Conservation (phyloP, 257 asterid species). For the Mitragyna speciosa region DNA sequence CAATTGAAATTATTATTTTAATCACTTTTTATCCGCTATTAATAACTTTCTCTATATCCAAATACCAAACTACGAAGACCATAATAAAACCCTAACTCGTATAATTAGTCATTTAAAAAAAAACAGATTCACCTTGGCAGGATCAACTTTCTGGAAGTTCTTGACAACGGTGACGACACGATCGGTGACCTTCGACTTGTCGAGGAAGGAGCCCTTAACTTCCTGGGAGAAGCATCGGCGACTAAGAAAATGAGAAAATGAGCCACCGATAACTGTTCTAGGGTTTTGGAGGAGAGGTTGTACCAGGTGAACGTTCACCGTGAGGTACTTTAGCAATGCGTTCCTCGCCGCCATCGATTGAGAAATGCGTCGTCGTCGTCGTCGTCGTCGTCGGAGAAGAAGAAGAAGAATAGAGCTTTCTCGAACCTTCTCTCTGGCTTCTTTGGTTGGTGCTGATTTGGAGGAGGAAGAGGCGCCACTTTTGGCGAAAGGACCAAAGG, state of each 20-base stretch:
- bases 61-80: background rate
- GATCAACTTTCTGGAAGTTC: conserved; percentile 78
- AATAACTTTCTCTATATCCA: background rate
- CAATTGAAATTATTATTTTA: no score
- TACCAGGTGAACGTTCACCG: conserved; percentile 43
- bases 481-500: background rate
- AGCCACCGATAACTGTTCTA: conserved; percentile 28
- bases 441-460: background rate
- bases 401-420: background rate
- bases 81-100: background rate
- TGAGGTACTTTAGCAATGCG: conserved; percentile 61
- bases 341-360: conserved; percentile 59
- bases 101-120: background rate
- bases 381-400: no score
- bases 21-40: background rate
- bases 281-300: conserved; percentile 37
- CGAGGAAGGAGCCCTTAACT: conserved; percentile 74
- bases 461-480: background rate
- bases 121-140: conserved; percentile 39
- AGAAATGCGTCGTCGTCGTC: background rate
- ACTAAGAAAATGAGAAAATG: conserved; percentile 39
- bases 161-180: conserved; percentile 70
- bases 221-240: conserved; percentile 64
- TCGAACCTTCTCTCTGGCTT: background rate
- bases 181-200: conserved; percentile 77